These are phyloP conservation scores for Candida glucosophila DNA, from an alignment of 1,139 yeast genomes.

Conservation along the genomic window DNA sequence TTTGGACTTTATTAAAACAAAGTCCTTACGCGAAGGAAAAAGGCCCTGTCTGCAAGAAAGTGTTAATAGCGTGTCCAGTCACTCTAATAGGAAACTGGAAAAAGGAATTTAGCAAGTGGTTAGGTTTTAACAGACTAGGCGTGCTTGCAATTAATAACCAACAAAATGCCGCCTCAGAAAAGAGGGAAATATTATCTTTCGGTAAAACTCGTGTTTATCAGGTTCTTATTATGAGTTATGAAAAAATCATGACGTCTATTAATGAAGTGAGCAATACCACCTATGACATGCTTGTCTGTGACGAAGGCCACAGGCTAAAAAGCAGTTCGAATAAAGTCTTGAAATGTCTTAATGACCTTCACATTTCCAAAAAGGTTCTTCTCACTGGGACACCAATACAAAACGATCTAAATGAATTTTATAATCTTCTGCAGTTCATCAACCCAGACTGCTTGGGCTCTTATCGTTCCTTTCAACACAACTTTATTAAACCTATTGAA, in stretches of 20 bases:
- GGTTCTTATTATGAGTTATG: conserved; percentile 82
- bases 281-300: conserved; percentile 79
- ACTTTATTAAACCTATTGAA: conserved; percentile 63
- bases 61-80: conserved; percentile 85
- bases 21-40: conserved; percentile 40
- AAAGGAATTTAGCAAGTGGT: conserved; percentile 84
- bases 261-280: conserved; percentile 41
- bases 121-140: conserved; percentile 56
- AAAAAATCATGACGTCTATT: conserved; percentile 55
- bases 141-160: conserved; percentile 45
- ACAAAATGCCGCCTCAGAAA: conserved; percentile 43
- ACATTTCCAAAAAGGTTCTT: conserved; percentile 51
- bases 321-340: conserved; percentile 62
- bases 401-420: conserved; percentile 81
- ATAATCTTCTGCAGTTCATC: conserved; percentile 69
- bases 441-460: conserved; percentile 78
- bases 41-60: conserved; percentile 40
- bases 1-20: conserved; percentile 80
- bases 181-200: conserved; percentile 51
- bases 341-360: conserved; percentile 48
- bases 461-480: conserved; percentile 53
- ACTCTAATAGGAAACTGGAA: conserved; percentile 86
- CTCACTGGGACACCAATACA: conserved; percentile 94
- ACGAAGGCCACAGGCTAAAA: conserved; percentile 89
- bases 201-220: conserved; percentile 68